Conservation (phyloP, 345 rosid species). For the Physaria fendleri region DNA sequence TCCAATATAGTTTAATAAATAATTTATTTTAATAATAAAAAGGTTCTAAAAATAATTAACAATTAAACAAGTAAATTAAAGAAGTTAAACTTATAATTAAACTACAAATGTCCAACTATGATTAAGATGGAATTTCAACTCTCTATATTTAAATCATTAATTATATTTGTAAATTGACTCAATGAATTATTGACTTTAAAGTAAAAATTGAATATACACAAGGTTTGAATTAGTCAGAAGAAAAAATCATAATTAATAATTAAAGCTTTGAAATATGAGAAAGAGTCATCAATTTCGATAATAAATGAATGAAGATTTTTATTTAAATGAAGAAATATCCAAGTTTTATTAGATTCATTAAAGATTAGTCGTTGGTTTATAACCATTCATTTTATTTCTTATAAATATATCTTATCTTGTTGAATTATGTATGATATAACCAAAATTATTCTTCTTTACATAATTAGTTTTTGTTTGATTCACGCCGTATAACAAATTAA, state of each 20-base stretch:
- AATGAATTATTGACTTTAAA: not conserved
- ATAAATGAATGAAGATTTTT: not conserved
- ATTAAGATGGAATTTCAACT: conserved; percentile 20
- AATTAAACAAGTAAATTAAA: conserved; percentile 1
- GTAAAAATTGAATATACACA: not conserved
- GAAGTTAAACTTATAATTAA: conserved; percentile 1
- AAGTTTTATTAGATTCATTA: not conserved
- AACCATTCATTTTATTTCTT: no score
- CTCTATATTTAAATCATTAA: not conserved
- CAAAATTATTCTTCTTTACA: not conserved
- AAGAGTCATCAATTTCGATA: not conserved
- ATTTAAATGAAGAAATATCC: not conserved
- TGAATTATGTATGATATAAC: conserved; percentile 5
- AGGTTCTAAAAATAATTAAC: not conserved
- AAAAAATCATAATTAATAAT: not conserved
- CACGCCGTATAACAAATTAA: not conserved
- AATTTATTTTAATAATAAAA: not conserved
- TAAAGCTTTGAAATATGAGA: not conserved
- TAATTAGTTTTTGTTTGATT: not conserved
- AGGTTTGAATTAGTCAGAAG: not conserved
- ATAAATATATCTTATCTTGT: conserved; percentile 12
- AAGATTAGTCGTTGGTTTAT: not conserved
- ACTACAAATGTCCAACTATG: conserved; percentile 12
- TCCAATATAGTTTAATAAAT: not conserved
- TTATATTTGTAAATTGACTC: not conserved